phyloP scores from a whole-genome alignment of 495 filamentous ascomycete species.

The Trichocladium uniseriatum region DNA sequence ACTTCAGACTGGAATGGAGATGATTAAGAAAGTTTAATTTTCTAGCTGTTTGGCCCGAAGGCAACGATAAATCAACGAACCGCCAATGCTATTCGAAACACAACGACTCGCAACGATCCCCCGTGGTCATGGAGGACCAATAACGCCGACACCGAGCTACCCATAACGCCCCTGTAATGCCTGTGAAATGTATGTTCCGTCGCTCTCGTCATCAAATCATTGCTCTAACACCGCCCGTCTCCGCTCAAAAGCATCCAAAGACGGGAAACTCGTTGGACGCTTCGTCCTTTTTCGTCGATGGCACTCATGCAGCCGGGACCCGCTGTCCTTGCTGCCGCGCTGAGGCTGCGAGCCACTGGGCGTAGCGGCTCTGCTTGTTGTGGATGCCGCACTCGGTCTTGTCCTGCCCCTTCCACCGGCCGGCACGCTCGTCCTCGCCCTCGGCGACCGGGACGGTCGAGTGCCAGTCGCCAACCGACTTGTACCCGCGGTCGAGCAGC shows the following conservation, averaged over 20 bases:
- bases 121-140: neutral
- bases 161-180: conserved; percentile 9
- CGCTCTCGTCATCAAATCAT: neutral
- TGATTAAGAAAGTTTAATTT: too few relatives aligned
- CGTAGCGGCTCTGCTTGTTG: conserved; percentile 89
- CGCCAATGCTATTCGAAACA: neutral
- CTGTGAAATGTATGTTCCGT: neutral
- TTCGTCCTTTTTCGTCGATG: neutral
- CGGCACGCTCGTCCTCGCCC: conserved; percentile 92
- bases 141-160: conserved; percentile 3
- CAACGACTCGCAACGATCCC: neutral
- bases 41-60: neutral
- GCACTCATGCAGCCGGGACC: conserved; percentile 1
- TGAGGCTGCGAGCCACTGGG: conserved; percentile 66
- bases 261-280: neutral
- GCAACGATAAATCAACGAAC: neutral
- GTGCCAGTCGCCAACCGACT: conserved; percentile 97
- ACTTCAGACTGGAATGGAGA: too few relatives aligned
- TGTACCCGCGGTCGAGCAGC: conserved; percentile 85
- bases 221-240: neutral
- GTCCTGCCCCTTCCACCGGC: conserved; percentile 86
- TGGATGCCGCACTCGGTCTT: conserved; percentile 99
- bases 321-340: conserved; percentile 48
- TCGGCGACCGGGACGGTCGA: conserved; percentile 83
- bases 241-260: neutral